Conservation (phyloP, 2,329 filamentous ascomycete species). For the Ascochyta viciae-villosae region DNA sequence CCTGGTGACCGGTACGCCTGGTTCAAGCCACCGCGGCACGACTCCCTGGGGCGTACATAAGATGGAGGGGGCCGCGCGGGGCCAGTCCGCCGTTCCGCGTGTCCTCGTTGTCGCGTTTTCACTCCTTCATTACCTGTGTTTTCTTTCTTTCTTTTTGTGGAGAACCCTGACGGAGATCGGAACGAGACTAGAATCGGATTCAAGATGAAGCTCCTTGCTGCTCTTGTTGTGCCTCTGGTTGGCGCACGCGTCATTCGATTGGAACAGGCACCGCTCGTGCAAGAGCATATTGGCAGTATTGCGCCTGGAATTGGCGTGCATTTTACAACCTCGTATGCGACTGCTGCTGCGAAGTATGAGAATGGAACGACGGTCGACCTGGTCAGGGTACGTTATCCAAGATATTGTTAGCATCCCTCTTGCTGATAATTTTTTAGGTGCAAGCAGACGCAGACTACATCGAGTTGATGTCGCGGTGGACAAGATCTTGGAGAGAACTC, state of each 20-base stretch:
- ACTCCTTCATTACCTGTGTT: background rate
- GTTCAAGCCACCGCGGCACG: constrained; percentile 16
- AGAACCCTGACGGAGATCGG: constrained; percentile 8
- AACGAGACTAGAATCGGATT: background rate
- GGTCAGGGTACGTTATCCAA: constrained; percentile 20
- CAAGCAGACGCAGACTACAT: constrained; percentile 33
- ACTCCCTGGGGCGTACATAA: constrained; percentile 5
- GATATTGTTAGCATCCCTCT: background rate
- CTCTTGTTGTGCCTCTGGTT: constrained; percentile 19
- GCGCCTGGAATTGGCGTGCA: constrained; percentile 33
- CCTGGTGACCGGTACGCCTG: constrained; percentile 14
- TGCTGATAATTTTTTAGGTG: constrained; percentile 9
- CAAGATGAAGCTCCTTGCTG: constrained; percentile 16
- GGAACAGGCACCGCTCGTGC: constrained; percentile 3
- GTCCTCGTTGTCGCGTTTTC: background rate
- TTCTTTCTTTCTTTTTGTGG: background rate
- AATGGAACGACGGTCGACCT: constrained; percentile 34
- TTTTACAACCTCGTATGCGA: constrained; percentile 37
- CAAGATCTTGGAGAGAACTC: constrained; percentile 10
- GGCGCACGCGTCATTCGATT: constrained; percentile 12
- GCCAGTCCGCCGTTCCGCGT: background rate
- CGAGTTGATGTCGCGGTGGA: constrained; percentile 33
- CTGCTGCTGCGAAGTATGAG: constrained; percentile 31
- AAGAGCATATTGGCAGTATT: constrained; percentile 5
- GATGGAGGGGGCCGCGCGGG: constrained; percentile 12